Base-by-base conservation (phyloP, 2,329 filamentous ascomycete species). In the Ceratocystis lukuohia region DNA sequence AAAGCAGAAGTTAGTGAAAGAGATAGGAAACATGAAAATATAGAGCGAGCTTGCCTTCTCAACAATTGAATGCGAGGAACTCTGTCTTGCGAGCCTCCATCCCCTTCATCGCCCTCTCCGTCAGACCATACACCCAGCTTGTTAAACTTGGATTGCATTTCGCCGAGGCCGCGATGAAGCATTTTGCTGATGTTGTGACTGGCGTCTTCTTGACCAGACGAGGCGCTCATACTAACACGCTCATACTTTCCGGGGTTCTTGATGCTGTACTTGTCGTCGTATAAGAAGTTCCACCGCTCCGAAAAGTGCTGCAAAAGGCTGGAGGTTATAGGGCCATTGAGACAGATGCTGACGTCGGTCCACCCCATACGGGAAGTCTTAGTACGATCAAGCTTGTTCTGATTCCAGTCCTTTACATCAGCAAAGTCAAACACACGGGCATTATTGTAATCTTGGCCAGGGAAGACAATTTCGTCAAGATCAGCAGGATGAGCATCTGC, bases 371-470 rank as follows among this genome's bases (percentile, higher is more conserved):
- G 84, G 1, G 89, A 90, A 75, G 81, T 89, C 72, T 85, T 84
- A 10, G 85, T 87, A 62, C 92, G 84, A 71, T 95, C 88, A 22
- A 96, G 82, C 73, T 96, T 91, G 75, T 96, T 96, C 69, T 91
- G 84, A 69, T 93, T 83, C 84, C 87, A 95, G 69, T 94, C 82
- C 22, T 82, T 76, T 25, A 93, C 88, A 71, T 90, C 84, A 59
- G 85, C 80, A 74, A 94, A 93, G 74, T 94, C 92, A 73, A 88
- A 88, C 44, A 95, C 85, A 64, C 86, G 81, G 28, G 91, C 90
- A 71, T 96, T 96, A 77, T 96, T 96, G 78, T 89, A 96, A 72
- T 96, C 92, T 73, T 96, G 92, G 0, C 92, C 91, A 0, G 91
- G 89, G 74, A 93, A 96, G 10, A 96, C 75, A 56, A 89, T 90